A percentile compares a stretch with the other conserved stretches of the same genome.
phyloP scores from a whole-genome alignment of 345 rosid genomes.

The Murraya paniculata region DNA sequence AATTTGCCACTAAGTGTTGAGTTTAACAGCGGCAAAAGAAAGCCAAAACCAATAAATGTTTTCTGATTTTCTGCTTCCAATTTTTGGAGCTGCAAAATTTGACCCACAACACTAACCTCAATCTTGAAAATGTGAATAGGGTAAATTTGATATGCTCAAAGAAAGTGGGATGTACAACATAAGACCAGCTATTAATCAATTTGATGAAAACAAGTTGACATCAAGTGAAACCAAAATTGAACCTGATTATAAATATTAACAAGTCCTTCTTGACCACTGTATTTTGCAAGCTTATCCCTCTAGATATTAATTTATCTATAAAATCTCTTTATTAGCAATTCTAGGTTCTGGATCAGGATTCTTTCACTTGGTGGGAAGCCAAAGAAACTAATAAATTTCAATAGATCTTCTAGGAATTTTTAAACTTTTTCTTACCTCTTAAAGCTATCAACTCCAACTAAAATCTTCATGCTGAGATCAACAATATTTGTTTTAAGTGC shows the following conservation, averaged over 20 bases:
- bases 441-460: constrained; percentile 13
- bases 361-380: background rate
- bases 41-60: background rate
- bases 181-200: background rate
- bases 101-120: constrained; percentile 5
- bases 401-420: background rate
- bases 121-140: background rate
- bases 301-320: too few species aligned
- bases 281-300: background rate
- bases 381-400: too few species aligned
- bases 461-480: constrained; percentile 19
- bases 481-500: constrained; percentile 22
- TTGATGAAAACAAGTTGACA: too few species aligned
- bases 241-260: background rate
- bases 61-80: background rate
- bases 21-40: too few species aligned
- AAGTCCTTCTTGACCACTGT: background rate
- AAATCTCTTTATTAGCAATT: background rate
- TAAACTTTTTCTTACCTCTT: constrained; percentile 12
- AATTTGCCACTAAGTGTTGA: background rate
- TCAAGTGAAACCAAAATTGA: too few species aligned
- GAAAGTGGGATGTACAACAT: constrained; percentile 7
- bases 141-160: background rate
- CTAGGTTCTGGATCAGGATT: background rate
- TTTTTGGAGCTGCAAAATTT: background rate